A percentile compares a stretch with the other conserved stretches of the same genome.
Evolutionary conservation across 805 yeast species (phyloP).

Genomic region (Teunomyces atbi): DNA sequence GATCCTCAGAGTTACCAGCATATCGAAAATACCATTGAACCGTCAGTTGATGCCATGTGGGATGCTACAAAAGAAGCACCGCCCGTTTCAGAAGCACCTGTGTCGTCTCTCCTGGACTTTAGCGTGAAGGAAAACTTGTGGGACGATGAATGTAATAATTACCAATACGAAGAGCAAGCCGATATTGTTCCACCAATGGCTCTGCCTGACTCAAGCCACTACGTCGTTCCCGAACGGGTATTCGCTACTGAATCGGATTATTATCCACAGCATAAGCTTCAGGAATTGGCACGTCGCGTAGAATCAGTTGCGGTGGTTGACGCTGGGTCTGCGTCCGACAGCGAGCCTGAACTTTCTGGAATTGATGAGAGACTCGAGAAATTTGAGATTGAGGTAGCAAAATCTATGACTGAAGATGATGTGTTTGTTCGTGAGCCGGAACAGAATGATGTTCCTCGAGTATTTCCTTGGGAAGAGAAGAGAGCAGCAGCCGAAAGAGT

Average conservation of each 20-base stretch:
- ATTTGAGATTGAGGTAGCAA: constrained; percentile 9
- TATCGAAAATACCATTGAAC: constrained; percentile 9
- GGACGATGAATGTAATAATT: constrained; percentile 20
- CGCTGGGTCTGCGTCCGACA: constrained; percentile 1
- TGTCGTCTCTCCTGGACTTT: not conserved
- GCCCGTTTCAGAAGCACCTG: constrained; percentile 22
- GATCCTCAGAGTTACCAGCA: constrained; percentile 32
- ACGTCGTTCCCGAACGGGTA: constrained; percentile 25
- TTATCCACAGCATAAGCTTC: constrained; percentile 25
- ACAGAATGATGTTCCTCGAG: constrained; percentile 15
- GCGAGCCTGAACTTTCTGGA: constrained; percentile 4
- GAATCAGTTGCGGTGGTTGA: not conserved
- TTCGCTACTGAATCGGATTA: constrained; percentile 29
- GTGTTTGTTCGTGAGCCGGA: constrained; percentile 3
- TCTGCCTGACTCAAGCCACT: not conserved
- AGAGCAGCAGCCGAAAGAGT: constrained; percentile 21
- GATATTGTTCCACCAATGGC: not conserved
- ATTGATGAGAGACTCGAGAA: constrained; percentile 10
- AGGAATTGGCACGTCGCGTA: constrained; percentile 1
- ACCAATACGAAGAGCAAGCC: not conserved
- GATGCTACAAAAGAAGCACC: constrained; percentile 45
- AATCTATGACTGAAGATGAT: constrained; percentile 4
- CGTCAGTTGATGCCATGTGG: constrained; percentile 34
- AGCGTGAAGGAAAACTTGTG: constrained; percentile 23
- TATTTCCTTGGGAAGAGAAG: constrained; percentile 41